Base-by-base conservation (phyloP, 768 basidiomycete genomes). In the Leucocoprinus sp. region DNA sequence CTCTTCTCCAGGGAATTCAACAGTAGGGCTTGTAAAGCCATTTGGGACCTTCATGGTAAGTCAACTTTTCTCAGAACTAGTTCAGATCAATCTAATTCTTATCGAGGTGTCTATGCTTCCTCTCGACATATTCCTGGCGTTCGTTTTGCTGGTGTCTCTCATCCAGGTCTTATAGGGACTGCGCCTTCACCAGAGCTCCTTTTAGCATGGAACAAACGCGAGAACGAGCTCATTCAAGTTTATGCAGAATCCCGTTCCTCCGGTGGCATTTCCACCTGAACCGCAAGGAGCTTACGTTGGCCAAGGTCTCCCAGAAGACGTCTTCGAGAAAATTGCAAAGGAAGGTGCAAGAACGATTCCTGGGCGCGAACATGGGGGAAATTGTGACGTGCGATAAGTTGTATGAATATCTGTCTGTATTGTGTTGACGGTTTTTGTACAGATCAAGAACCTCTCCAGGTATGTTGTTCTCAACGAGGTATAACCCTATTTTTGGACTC, bases 81-180 rank as follows among this genome's bases (percentile, higher is more conserved):
- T n/a, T 41, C 19, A 15, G 6, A 18, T 17, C 17, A 4, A 17
- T 41, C 26, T 14, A 26, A 2, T 46, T 11, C n/a, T 24, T 22
- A 41, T 26, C 4, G 42, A 80, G 82, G 82, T 29, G 66, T 84
- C 44, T 84, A 82, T 58, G 83, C 83, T 0, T 74, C 78, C 8
- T 84, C 82, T 12, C 72, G 85, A 19, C 85, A 87, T 58, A 78
- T 89, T 49, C 84, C 84, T 0, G 84, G 84, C 21, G 84, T 89
- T 5, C 76, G 79, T 37, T 89, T 89, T 55, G 82, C 82, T 0
- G 86, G 85, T 0, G 74, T 86, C 34, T 78, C 81, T 0, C 85
- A 87, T 56, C 84, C 85, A 2, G 83, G 84, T 31, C 67, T 86
- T 24, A 80, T 83, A 41, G 86, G 84, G 4, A 87, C 85, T 0